phyloP scores from a whole-genome alignment of 768 basidiomycete genomes.

The Lentinula detonsa region DNA sequence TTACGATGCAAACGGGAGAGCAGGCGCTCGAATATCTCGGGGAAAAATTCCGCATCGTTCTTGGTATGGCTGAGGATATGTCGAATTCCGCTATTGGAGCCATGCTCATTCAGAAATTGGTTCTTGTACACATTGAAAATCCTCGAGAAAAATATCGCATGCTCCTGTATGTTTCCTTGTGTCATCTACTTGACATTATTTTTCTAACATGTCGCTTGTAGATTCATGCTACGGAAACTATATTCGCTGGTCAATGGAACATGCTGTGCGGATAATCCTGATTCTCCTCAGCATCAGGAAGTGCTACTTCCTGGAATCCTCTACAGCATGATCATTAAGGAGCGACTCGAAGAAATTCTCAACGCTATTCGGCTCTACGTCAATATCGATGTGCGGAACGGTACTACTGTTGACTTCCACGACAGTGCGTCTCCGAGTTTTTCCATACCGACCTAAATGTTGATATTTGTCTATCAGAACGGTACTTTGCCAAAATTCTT shows the following conservation, averaged over 20 bases:
- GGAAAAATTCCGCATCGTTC: constrained; percentile 91
- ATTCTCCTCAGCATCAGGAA: constrained; percentile 98
- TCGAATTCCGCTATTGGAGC: constrained; percentile 73
- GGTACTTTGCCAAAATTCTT: constrained; percentile 74
- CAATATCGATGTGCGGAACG: constrained; percentile 65
- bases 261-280: constrained; percentile 93
- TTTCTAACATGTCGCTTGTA: constrained; percentile 20
- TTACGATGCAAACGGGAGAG: constrained; percentile 77
- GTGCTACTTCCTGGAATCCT: constrained; percentile 89
- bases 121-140: constrained; percentile 84
- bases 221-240: constrained; percentile 96
- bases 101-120: constrained; percentile 77
- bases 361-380: constrained; percentile 68
- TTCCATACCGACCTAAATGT: neutral
- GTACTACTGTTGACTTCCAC: constrained; percentile 80
- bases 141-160: constrained; percentile 93
- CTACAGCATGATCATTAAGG: constrained; percentile 98
- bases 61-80: constrained; percentile 92
- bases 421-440: constrained; percentile 53
- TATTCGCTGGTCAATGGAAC: constrained; percentile 86
- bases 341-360: constrained; percentile 87
- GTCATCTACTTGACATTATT: constrained; percentile 5
- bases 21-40: constrained; percentile 95
- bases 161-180: constrained; percentile 64
- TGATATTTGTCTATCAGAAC: constrained; percentile 36